Evolutionary conservation across 2,329 filamentous ascomycete species (phyloP), one percentile per base, ranked within the genome.

Genomic region (Apiospora kogelbergensis): DNA sequence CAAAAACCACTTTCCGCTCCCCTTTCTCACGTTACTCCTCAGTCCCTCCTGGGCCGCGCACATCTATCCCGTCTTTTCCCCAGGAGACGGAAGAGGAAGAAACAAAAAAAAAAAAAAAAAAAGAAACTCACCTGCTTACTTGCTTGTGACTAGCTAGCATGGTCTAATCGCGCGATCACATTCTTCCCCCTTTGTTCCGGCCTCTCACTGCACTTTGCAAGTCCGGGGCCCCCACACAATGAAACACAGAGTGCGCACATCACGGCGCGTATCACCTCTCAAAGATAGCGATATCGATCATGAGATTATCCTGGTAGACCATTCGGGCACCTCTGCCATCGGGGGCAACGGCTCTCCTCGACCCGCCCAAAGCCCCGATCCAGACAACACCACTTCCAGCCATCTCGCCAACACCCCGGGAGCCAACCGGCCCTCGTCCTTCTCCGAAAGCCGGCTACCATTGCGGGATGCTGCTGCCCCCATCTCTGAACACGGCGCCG

Each of bases 251-350:
- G 72, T 80, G 71, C 82, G 83, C 73, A 85, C 82, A 72, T 88
- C 85, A 72, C 88, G 88, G 75, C 88, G 89, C 75, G 85, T 82
- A 45, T 77, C 82, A 66, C 81, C 82, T 68, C 82, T 89, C 69
- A 85, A 86, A 77, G 88, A 90, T 72, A 82, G 81, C 77, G 88
- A 91, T 73, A 91, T 90, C 76, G 89, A 91, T 74, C 91, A 93
- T 79, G 89, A 90, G 78, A 94, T 95, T 76, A 81, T 78, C 73
- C 87, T 95, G 45, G 83, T 93, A 73, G 90, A 93, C 78, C 81
- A 84, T 68, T 83, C 75, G 71, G 76, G 70, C 42, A 30, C 53
- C 53, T 33, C 53, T 20, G 42, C 60, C 26, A 24, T 24, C 0
- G 44, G 20, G 7, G 41, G 45, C n/a, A 42, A 37, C 20, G 22